Percentiles rank a stretch among this genome's conserved stretches.
These are phyloP conservation scores for Cryomyces minteri DNA, from an alignment of 495 filamentous ascomycete species.

Conservation along the genomic window DNA sequence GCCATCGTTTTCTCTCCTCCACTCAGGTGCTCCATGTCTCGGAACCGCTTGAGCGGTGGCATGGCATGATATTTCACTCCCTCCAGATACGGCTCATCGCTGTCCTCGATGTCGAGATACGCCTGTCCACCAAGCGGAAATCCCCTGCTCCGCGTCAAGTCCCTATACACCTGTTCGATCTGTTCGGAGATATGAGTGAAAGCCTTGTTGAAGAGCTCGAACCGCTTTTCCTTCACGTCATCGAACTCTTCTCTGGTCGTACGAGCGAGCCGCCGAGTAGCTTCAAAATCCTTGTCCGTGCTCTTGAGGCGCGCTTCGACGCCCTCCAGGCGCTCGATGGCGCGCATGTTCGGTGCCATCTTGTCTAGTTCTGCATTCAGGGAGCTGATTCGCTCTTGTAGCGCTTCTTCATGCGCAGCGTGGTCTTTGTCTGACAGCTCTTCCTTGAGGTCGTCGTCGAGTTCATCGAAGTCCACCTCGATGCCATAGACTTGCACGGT, in stretches of 20 bases:
- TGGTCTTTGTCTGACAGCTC: constrained; percentile 15
- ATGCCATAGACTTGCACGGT: constrained; percentile 79
- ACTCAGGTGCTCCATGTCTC: constrained; percentile 96
- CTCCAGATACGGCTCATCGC: constrained; percentile 75
- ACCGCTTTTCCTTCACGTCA: constrained; percentile 59
- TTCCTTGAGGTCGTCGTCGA: constrained; percentile 72
- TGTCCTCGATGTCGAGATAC: constrained; percentile 85
- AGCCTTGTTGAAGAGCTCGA: constrained; percentile 84
- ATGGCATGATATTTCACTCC: constrained; percentile 98
- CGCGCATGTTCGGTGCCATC: constrained; percentile 89
- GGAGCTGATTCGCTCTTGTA: constrained; percentile 57
- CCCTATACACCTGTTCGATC: constrained; percentile 84
- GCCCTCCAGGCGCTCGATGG: constrained; percentile 75
- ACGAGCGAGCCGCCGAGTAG: constrained; percentile 52
- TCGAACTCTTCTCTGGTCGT: constrained; percentile 69
- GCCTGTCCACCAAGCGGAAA: constrained; percentile 87
- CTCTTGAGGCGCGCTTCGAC: constrained; percentile 68
- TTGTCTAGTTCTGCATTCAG: constrained; percentile 71
- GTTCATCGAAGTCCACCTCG: constrained; percentile 68
- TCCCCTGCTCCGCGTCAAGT: constrained; percentile 68
- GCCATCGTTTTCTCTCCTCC: constrained; percentile 99
- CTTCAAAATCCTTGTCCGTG: constrained; percentile 79
- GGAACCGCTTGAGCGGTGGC: constrained; percentile 95
- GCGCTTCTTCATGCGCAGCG: constrained; percentile 37
- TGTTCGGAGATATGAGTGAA: constrained; percentile 91